Percentiles rank a stretch among this genome's conserved stretches.
These are phyloP conservation scores for Pseudonitzschia pungens DNA, from an alignment of 108 stramenopile genomes.

Conservation along the genomic window DNA sequence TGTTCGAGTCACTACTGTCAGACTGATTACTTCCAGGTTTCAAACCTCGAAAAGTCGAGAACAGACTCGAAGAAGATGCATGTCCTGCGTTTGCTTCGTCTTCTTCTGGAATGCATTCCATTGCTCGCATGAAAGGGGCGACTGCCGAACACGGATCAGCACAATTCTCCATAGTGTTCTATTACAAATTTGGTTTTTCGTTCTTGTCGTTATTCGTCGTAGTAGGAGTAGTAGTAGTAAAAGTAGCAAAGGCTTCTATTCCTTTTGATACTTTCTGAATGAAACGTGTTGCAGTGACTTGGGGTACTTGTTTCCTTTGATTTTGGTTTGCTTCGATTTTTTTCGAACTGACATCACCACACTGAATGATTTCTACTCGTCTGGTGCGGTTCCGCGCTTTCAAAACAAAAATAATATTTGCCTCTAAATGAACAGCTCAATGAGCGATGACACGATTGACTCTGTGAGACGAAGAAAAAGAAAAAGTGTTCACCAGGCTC, in stretches of 20 bases:
- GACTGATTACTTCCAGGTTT: neutral
- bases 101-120: slow-evolving; percentile 8
- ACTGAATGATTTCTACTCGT: too few relatives aligned
- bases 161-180: neutral
- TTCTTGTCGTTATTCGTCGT: too few relatives aligned
- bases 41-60: neutral
- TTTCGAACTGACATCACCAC: too few relatives aligned
- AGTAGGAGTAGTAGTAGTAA: too few relatives aligned
- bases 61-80: neutral
- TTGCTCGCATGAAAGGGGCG: neutral
- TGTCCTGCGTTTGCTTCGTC: neutral
- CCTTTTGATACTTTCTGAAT: too few relatives aligned
- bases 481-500: neutral
- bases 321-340: too few relatives aligned
- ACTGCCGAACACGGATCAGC: slow-evolving; percentile 8
- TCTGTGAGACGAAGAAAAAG: neutral
- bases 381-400: neutral
- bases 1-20: neutral
- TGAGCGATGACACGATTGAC: neutral
- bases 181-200: neutral
- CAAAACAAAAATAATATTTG: too few relatives aligned
- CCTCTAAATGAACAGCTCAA: too few relatives aligned
- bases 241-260: too few relatives aligned
- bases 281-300: too few relatives aligned
- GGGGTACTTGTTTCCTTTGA: too few relatives aligned